Conservation (phyloP, 2,329 filamentous ascomycete genomes). For the Coniochaeta hoffmannii region DNA sequence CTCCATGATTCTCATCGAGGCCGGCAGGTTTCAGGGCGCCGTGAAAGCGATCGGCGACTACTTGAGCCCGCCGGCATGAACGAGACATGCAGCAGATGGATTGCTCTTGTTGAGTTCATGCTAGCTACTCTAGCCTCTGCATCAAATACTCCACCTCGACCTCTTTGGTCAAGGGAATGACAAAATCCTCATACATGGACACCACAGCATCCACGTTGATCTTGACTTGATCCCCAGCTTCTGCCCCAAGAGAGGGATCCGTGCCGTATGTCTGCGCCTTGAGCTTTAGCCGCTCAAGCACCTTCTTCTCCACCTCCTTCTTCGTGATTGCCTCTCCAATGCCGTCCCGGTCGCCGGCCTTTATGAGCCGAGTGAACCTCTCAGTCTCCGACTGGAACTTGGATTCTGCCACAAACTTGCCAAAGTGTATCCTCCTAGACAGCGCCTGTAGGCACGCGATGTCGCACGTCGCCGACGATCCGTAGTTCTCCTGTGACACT, state of each 20-base stretch:
- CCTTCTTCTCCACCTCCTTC: slow-evolving; percentile 79
- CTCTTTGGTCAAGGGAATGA: slow-evolving; percentile 96
- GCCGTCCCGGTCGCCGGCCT: slow-evolving; percentile 67
- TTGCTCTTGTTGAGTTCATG: background rate
- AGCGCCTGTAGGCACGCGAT: slow-evolving; percentile 85
- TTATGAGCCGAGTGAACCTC: slow-evolving; percentile 75
- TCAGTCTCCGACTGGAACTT: slow-evolving; percentile 85
- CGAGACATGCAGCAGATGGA: too few species aligned
- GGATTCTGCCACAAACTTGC: slow-evolving; percentile 94
- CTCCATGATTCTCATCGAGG: slow-evolving; percentile 82
- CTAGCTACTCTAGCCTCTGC: slow-evolving; percentile 57
- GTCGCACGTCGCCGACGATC: slow-evolving; percentile 83
- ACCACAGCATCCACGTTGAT: slow-evolving; percentile 91
- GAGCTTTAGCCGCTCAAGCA: slow-evolving; percentile 74
- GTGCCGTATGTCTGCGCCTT: slow-evolving; percentile 94
- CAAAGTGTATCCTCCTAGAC: slow-evolving; percentile 88
- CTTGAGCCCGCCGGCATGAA: slow-evolving; percentile 43
- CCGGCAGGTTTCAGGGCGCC: slow-evolving; percentile 63
- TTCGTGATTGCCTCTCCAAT: slow-evolving; percentile 92
- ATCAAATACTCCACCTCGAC: slow-evolving; percentile 98
- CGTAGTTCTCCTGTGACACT: slow-evolving; percentile 90
- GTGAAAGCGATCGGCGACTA: slow-evolving; percentile 72
- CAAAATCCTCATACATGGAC: slow-evolving; percentile 81
- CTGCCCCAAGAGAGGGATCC: slow-evolving; percentile 62
- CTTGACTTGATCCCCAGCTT: slow-evolving; percentile 57